These are phyloP conservation scores for Penicillium paradoxum DNA, from an alignment of 495 filamentous ascomycete genomes.

Conservation along the genomic window DNA sequence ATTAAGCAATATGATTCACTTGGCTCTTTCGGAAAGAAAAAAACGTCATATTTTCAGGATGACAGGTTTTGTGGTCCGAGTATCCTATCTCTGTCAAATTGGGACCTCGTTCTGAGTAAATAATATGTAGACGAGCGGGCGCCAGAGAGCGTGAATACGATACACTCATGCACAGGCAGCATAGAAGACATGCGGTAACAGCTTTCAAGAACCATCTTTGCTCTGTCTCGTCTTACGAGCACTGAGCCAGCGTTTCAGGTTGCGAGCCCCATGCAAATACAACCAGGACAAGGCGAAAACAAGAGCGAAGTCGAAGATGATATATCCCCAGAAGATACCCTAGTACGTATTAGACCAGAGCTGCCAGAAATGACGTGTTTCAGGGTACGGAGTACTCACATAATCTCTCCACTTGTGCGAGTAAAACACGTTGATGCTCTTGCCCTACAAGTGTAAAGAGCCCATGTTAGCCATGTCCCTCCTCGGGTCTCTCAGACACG, in stretches of 20 bases:
- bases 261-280: slow-evolving; percentile 44
- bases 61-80: background rate
- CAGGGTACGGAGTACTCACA: slow-evolving; percentile 38
- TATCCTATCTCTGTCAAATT: too few species aligned
- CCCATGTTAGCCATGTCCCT: background rate
- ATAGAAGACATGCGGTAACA: background rate
- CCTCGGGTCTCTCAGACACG: too few species aligned
- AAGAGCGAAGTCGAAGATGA: slow-evolving; percentile 50
- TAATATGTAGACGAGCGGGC: background rate
- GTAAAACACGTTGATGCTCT: slow-evolving; percentile 47
- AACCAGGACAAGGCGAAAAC: slow-evolving; percentile 52
- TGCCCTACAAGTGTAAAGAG: slow-evolving; percentile 30
- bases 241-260: slow-evolving; percentile 40
- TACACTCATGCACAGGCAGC: background rate
- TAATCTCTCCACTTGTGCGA: slow-evolving; percentile 59
- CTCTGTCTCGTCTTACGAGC: slow-evolving; percentile 36
- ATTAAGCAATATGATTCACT: background rate
- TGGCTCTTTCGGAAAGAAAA: background rate
- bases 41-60: background rate
- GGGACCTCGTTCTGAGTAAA: background rate
- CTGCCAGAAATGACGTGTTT: background rate
- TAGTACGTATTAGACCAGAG: slow-evolving; percentile 8
- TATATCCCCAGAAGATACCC: slow-evolving; percentile 53
- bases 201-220: background rate
- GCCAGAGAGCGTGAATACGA: background rate